Base-by-base conservation (phyloP, 176 grass and related monocot genomes). In the Zoysia pacifica region DNA sequence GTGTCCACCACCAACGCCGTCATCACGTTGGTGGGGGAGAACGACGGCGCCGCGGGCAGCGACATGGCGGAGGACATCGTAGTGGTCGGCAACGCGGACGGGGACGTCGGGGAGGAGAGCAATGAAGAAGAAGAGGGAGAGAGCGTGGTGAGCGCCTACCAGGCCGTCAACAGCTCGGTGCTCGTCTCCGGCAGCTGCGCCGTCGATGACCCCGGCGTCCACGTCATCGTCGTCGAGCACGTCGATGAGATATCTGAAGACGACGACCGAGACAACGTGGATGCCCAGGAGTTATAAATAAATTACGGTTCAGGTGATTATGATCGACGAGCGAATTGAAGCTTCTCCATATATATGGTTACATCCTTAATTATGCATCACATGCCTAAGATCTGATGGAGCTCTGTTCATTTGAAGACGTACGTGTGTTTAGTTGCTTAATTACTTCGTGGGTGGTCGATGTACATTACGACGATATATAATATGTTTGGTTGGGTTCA, bases 121-220 rank as follows among this genome's bases (percentile, higher is more conserved):
- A 82, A 74, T 0, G 70, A 81, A 0, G 66, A 78, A 0, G 66
- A 55, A 0, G 18, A 62, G 28, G 82, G 79, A 0, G 89, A 90
- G 15, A 87, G 91, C 59, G 70, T 19, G 13, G 60, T 80, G 79
- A 75, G 59, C 48, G 73, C 90, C 69, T 93, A 96, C 89, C 97
- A 99, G 88, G 93, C 97, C 44, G 86, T 91, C 11, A 99, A 96
- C 90, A 99, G 91, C 89, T 99, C 97, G 5, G 90, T 99, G 77
- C 82, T 96, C 61, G 75, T 96, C 52, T 84, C 87, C 36, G 93
- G 96, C 70, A 95, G 79, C 78, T 93, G 74, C 72, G 55, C 62
- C 43, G 87, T 87, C 61, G 79, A 89, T 63, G 93, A 99, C 75
- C 84, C 93, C 9, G 93, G 97, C 50, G 90, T 93, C 9, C 86